Evolutionary conservation across 306 rosid genomes (phyloP), one percentile per base, ranked within the genome.

Genomic region (Rosa lucieae): DNA sequence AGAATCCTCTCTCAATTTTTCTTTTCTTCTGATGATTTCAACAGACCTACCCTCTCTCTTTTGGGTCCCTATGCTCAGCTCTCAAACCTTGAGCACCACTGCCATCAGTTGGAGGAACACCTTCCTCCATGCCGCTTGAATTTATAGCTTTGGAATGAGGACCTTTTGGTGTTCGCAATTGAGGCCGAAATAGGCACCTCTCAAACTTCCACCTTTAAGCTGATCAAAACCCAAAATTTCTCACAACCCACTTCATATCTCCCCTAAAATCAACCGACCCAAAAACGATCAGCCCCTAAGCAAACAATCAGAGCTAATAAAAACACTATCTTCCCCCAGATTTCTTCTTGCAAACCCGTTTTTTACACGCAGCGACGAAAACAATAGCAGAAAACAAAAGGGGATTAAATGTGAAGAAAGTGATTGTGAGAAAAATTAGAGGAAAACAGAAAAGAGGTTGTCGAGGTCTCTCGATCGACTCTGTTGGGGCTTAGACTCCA

Each of bases 141-240:
- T 32, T 2, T 32, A 32, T 32, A 32, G 35, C 35, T 32, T 32
- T 32, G 35, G 35, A 32, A 32, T 32, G 2, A 32, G 35, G 35
- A 1, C 35, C 2, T 32, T 32, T 2, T 32, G 35, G 35, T 32
- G 35, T 32, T 32, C 2, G 35, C 35, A 32, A 32, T 32, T 32
- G 35, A 32, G 35, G 35, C 35, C 35, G 35, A 32, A 32, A 32
- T 32, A 0, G 35, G 35, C 35, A 32, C 35, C 35, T 32, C 35
- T 2, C 35, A 51, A 80, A 72, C 40, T 20, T 53, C 75, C 59
- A 20, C 67, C 72, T 83, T 76, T 70, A 48, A 85, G 59, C 84
- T 79, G 78, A 86, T 80, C 80, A 77, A 75, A 78, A 46, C 75
- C 83, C 79, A 79, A 76, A 76, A 21, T 77, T 82, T 77, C 61